Conservation (phyloP, 2,329 filamentous ascomycete genomes). For the Hortaea werneckii region DNA sequence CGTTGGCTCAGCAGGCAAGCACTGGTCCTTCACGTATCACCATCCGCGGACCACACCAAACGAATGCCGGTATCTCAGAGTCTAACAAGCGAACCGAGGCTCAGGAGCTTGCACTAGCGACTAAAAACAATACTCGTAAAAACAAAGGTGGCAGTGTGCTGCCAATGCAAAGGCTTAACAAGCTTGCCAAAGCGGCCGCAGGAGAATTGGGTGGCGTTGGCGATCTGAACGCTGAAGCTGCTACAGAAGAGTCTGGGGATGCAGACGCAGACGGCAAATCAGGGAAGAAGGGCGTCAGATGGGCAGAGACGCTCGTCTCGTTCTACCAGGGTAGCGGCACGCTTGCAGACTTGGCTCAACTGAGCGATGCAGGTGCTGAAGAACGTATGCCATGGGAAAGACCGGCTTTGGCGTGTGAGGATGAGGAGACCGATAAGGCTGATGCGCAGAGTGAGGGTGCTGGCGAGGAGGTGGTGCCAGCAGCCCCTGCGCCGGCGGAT, state of each 20-base stretch:
- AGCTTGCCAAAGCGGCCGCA: conserved; percentile 32
- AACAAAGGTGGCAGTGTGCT: conserved; percentile 39
- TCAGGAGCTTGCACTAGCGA: conserved; percentile 36
- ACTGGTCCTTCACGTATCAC: conserved; percentile 26
- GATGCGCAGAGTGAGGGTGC: conserved; percentile 1
- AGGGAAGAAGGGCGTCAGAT: conserved; percentile 25
- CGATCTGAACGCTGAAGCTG: conserved; percentile 3
- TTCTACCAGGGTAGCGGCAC: conserved; percentile 28
- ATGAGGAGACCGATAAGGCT: not conserved
- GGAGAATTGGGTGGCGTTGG: conserved; percentile 9
- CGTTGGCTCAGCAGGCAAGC: conserved; percentile 1
- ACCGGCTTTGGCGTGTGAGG: not conserved
- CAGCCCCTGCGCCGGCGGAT: conserved; percentile 12
- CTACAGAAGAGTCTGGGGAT: not conserved
- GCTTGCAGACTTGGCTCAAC: conserved; percentile 10
- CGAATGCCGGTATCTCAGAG: conserved; percentile 27
- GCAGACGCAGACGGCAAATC: not conserved
- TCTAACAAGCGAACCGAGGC: conserved; percentile 40
- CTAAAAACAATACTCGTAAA: conserved; percentile 39
- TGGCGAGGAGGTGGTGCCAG: not conserved
- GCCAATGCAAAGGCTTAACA: conserved; percentile 34
- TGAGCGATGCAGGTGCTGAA: conserved; percentile 12
- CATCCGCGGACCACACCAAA: conserved; percentile 27
- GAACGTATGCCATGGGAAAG: conserved; percentile 7
- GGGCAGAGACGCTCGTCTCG: conserved; percentile 38